Percentiles rank a stretch among this genome's conserved stretches.
Evolutionary conservation across 306 rosid species (phyloP).

Genomic region (Ochetophila trinervis): DNA sequence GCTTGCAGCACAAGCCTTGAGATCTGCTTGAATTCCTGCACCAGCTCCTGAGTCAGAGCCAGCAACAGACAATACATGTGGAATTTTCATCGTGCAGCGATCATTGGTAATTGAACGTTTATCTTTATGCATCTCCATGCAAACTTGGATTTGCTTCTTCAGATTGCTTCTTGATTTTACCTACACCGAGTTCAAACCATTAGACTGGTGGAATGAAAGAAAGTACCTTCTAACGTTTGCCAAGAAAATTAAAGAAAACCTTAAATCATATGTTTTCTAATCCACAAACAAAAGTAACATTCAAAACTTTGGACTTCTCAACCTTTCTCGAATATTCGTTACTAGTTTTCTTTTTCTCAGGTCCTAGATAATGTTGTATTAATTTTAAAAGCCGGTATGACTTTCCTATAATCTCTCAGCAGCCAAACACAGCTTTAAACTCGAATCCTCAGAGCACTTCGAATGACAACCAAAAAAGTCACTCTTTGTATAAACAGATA

Average conservation of each 20-base stretch:
- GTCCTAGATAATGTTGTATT: not conserved
- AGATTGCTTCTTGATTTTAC: conserved; percentile 6
- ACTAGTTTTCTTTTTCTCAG: not conserved
- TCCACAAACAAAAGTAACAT: not conserved
- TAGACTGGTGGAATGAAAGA: conserved; percentile 11
- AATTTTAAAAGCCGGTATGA: not conserved
- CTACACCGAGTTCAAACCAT: conserved; percentile 6
- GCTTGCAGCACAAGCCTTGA: conserved; percentile 82
- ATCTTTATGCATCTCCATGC: conserved; percentile 37
- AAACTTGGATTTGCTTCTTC: not conserved
- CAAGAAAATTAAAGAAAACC: not conserved
- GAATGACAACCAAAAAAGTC: too few relatives aligned
- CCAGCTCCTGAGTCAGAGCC: conserved; percentile 95
- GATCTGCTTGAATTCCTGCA: conserved; percentile 95
- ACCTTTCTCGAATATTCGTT: not conserved
- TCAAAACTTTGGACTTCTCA: not conserved
- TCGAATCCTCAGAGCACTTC: too few relatives aligned
- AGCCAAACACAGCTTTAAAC: not conserved
- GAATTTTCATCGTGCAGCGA: conserved; percentile 34
- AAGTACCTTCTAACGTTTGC: not conserved
- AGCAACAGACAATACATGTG: conserved; percentile 77
- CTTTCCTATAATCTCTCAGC: not conserved
- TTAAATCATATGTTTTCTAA: not conserved
- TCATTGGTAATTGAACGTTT: conserved; percentile 17
- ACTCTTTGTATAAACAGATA: too few relatives aligned